A percentile compares a stretch with the other conserved stretches of the same genome.
These are phyloP conservation scores for Boeremia exigua DNA, from an alignment of 2,329 filamentous ascomycete genomes.

Conservation along the genomic window DNA sequence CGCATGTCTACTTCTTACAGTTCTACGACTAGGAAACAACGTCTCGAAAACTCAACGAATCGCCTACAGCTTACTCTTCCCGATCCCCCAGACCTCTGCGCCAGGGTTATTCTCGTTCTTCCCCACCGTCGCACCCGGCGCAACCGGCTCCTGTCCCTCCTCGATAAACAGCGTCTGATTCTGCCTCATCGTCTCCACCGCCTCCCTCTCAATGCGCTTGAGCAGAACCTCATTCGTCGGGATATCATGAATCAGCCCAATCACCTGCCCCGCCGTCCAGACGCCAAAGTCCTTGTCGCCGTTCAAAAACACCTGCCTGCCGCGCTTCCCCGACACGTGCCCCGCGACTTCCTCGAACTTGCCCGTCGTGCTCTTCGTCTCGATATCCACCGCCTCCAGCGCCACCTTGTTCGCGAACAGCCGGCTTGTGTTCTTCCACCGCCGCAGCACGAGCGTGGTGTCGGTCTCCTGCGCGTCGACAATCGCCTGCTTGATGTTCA, in stretches of 20 bases:
- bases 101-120: slow-evolving; percentile 48
- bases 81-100: slow-evolving; percentile 51
- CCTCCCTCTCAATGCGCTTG: slow-evolving; percentile 55
- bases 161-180: slow-evolving; percentile 46
- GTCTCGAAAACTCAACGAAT: not conserved
- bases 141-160: slow-evolving; percentile 31
- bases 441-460: slow-evolving; percentile 82
- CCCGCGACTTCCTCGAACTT: slow-evolving; percentile 90
- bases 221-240: slow-evolving; percentile 56
- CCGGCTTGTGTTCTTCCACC: slow-evolving; percentile 92
- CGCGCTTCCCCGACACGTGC: slow-evolving; percentile 87
- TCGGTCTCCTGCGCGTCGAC: slow-evolving; percentile 88
- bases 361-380: slow-evolving; percentile 80
- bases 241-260: slow-evolving; percentile 64
- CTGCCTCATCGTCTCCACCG: slow-evolving; percentile 50
- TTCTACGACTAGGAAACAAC: too few relatives aligned
- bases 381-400: slow-evolving; percentile 78
- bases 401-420: slow-evolving; percentile 92
- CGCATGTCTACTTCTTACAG: too few relatives aligned
- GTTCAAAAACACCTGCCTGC: slow-evolving; percentile 87
- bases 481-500: slow-evolving; percentile 92
- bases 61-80: slow-evolving; percentile 51
- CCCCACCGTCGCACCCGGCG: slow-evolving; percentile 30
- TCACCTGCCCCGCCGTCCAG: slow-evolving; percentile 97
- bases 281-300: slow-evolving; percentile 93